These are phyloP conservation scores for Sclerotinia spermophila DNA, from an alignment of 2,329 filamentous ascomycete genomes.

Conservation along the genomic window DNA sequence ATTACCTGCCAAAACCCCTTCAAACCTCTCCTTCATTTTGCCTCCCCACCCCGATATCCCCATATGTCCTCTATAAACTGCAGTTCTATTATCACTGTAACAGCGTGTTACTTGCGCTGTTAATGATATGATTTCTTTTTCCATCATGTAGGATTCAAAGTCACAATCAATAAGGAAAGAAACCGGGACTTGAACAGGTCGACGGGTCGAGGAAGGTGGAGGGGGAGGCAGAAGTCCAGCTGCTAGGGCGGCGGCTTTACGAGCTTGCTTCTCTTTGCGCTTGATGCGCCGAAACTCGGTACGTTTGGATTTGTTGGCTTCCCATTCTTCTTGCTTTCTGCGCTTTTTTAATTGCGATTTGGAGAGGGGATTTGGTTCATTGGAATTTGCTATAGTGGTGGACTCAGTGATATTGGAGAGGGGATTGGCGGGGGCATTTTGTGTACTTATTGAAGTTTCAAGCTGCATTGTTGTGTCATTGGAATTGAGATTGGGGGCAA, in stretches of 20 bases:
- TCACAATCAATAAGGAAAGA: constrained; percentile 85
- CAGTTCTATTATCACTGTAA: constrained; percentile 81
- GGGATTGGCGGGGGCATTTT: constrained; percentile 5
- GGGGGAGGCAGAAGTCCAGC: constrained; percentile 28
- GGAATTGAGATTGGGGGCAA: background rate
- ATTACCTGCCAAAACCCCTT: constrained; percentile 66
- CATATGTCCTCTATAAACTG: constrained; percentile 66
- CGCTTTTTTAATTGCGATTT: constrained; percentile 86
- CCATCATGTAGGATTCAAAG: constrained; percentile 86
- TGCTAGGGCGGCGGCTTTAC: constrained; percentile 46
- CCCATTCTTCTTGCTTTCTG: constrained; percentile 69
- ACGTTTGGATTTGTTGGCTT: constrained; percentile 62
- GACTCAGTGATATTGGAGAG: background rate
- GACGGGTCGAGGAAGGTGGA: constrained; percentile 7
- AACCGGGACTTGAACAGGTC: constrained; percentile 62
- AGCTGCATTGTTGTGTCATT: background rate
- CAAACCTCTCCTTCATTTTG: constrained; percentile 71
- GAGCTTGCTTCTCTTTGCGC: constrained; percentile 48
- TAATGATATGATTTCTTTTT: constrained; percentile 80
- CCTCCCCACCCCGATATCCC: constrained; percentile 76
- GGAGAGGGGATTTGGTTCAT: constrained; percentile 49
- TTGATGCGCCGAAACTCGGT: constrained; percentile 51
- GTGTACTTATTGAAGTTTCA: background rate
- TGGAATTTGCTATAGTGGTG: background rate
- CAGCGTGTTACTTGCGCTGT: constrained; percentile 78